Percentiles rank a stretch among this genome's conserved stretches.
Conservation (phyloP, 2,329 filamentous ascomycete species). For the Paraconiothyrium brasiliense region DNA sequence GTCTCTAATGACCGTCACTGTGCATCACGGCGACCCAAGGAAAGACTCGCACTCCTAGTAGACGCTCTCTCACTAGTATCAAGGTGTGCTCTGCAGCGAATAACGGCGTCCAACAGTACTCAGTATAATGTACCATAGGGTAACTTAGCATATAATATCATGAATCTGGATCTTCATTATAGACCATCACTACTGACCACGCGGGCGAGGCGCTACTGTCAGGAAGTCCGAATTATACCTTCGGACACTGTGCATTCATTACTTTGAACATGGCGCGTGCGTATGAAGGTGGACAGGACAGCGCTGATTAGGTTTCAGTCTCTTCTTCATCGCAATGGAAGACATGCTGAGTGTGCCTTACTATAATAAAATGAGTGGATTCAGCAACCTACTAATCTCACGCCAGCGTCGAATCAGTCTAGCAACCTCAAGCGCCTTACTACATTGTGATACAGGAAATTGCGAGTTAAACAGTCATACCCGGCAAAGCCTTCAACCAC, state of each 20-base stretch:
- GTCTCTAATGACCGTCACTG: too few species aligned
- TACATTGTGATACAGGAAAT: not conserved
- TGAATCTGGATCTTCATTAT: too few species aligned
- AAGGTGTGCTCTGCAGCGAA: too few species aligned
- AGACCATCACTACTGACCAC: too few species aligned
- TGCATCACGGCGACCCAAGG: too few species aligned
- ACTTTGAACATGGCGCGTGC: not conserved
- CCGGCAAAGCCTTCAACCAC: constrained; percentile 16
- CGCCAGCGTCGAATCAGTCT: not conserved
- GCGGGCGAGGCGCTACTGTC: too few species aligned
- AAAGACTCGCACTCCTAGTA: too few species aligned
- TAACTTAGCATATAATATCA: too few species aligned
- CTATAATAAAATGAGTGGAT: not conserved
- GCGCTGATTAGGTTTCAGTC: not conserved
- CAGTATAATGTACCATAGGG: too few species aligned
- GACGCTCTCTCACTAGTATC: too few species aligned
- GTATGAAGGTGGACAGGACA: not conserved
- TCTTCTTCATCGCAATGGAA: not conserved
- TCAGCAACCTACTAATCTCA: not conserved
- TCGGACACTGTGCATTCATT: not conserved
- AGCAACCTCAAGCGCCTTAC: not conserved
- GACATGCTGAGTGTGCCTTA: not conserved
- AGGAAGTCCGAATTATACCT: too few species aligned
- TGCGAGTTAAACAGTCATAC: not conserved
- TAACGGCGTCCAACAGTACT: too few species aligned